Evolutionary conservation across 176 grass and related monocot genomes (phyloP), one percentile per base, ranked within the genome.

Genomic region (Panicum miliaceum): DNA sequence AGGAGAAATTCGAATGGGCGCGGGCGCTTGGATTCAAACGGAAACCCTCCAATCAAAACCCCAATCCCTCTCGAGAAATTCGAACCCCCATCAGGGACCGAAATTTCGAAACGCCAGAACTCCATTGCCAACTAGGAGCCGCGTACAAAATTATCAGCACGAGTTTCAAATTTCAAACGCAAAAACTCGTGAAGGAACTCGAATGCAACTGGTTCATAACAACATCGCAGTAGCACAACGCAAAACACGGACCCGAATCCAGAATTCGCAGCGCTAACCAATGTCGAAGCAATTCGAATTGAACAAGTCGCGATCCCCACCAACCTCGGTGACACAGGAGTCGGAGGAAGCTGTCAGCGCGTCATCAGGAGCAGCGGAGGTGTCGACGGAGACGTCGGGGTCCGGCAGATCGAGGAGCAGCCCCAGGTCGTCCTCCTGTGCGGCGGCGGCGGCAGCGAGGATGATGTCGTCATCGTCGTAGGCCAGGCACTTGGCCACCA

Each of bases 401-500:
- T 77, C 78, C 0, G 83, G 83, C 19, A 82, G 83, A 4, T 82
- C 88, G 25, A 86, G 78, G 52, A 56, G 71, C 7, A 71, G 25
- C 2, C 23, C 51, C 77, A 81, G 70, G 53, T 53, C 70, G 56
- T 48, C 26, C 18, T 16, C 61, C 47, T 22, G 36, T 1, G 7
- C 22, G 18, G 79, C 12, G 34, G 43, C 1, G 42, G 42, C 42
- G 9, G 43, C 43, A 25, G 52, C 32, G 71, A 59, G 57, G 63
- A 36, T 8, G 77, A 41, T 18, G 47, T 34, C 12, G n/a, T 87
- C 71, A 15, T 63, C 71, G 43, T 77, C 78, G 88, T 85, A 90
- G 71, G 27, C 22, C 20, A 90, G 78, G 56, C 56, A 61, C 83
- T 90, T 86, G 26, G 78, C 78, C 3, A 82, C 71, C 53, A 8